phyloP scores from a whole-genome alignment of 2,329 filamentous ascomycete genomes.

The Penicillium brasilianum region DNA sequence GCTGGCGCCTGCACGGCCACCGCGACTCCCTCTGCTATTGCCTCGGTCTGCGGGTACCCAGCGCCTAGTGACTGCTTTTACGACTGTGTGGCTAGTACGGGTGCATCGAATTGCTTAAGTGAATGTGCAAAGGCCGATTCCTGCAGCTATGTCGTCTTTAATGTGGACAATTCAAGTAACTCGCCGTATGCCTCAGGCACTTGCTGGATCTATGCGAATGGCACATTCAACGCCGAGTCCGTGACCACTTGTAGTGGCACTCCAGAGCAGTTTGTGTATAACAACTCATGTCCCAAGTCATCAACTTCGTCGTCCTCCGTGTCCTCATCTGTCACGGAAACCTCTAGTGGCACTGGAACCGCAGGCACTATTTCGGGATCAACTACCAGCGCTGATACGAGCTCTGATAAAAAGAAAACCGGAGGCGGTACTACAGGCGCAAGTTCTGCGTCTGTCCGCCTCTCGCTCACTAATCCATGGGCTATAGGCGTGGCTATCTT shows the following conservation, averaged over 20 bases:
- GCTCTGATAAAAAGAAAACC: neutral
- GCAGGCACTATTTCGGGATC: conserved; percentile 10
- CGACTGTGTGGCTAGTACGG: conserved; percentile 28
- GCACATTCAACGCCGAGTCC: conserved; percentile 30
- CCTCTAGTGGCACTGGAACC: conserved; percentile 20
- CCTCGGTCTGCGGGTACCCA: conserved; percentile 39
- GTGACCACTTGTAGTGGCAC: conserved; percentile 30
- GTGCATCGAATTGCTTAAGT: conserved; percentile 33
- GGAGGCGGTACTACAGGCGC: conserved; percentile 10
- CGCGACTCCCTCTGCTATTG: conserved; percentile 36
- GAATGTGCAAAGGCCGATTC: conserved; percentile 32
- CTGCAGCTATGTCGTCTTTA: conserved; percentile 38
- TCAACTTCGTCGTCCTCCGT: conserved; percentile 23
- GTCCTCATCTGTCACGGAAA: conserved; percentile 17
- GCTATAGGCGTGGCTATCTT: conserved; percentile 27
- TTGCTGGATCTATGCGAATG: conserved; percentile 40
- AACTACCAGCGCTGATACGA: conserved; percentile 13
- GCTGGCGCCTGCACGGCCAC: conserved; percentile 35
- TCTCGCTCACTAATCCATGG: conserved; percentile 25
- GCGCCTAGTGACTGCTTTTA: conserved; percentile 32
- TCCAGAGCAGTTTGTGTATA: conserved; percentile 38
- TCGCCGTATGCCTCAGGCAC: conserved; percentile 32
- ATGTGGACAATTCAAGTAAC: conserved; percentile 22
- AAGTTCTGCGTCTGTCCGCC: conserved; percentile 26
- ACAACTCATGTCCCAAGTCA: conserved; percentile 38